Evolutionary conservation across 1,139 yeast genomes (phyloP).

Genomic region (Casaregolazyma lundiana): DNA sequence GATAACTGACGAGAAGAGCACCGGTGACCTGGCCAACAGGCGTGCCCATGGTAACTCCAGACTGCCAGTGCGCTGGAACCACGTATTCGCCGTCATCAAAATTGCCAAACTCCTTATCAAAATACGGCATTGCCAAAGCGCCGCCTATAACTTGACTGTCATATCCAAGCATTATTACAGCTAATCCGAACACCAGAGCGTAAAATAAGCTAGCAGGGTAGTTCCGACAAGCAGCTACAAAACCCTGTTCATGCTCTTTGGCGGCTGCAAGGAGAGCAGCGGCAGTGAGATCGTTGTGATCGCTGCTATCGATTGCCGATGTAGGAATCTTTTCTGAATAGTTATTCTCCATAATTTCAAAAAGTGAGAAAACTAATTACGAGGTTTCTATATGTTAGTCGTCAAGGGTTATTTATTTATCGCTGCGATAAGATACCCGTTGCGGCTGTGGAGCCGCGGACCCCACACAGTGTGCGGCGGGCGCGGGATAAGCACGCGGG

Average conservation of each 20-base stretch:
- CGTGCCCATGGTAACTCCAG: constrained; percentile 38
- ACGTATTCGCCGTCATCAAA: constrained; percentile 30
- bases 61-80: constrained; percentile 44
- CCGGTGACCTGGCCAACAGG: constrained; percentile 40
- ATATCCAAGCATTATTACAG: constrained; percentile 46
- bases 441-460: too few relatives aligned
- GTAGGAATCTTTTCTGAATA: too few relatives aligned
- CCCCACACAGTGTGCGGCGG: too few relatives aligned
- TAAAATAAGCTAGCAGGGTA: constrained; percentile 41
- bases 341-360: too few relatives aligned
- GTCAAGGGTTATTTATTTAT: too few relatives aligned
- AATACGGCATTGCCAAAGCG: constrained; percentile 41
- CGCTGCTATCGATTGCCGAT: too few relatives aligned
- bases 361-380: too few relatives aligned
- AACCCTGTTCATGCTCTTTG: constrained; percentile 12
- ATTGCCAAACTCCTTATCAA: constrained; percentile 37
- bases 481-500: too few relatives aligned
- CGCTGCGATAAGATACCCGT: too few relatives aligned
- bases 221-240: constrained; percentile 28
- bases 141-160: constrained; percentile 37
- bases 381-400: too few relatives aligned
- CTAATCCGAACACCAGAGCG: constrained; percentile 40
- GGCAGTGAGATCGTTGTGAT: too few relatives aligned
- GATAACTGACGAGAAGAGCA: constrained; percentile 36
- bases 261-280: constrained; percentile 9